Percentiles rank a stretch among this genome's conserved stretches.
These are phyloP conservation scores for Populus hybrid DNA, from an alignment of 441 rosid species.

Conservation along the genomic window DNA sequence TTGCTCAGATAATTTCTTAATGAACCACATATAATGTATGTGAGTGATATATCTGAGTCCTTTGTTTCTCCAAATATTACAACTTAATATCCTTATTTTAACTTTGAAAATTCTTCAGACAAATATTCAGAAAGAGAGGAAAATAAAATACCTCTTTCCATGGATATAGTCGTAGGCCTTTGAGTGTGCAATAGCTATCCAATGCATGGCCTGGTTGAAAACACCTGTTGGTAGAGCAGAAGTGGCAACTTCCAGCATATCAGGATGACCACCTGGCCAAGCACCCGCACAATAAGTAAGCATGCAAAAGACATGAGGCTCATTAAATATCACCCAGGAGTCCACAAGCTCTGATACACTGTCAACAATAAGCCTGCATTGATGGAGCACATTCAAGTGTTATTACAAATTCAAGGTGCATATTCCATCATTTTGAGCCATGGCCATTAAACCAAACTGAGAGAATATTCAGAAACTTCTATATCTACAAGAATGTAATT, in stretches of 20 bases:
- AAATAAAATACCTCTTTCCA: constrained; percentile 40
- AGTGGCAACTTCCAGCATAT: constrained; percentile 84
- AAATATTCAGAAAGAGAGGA: not conserved
- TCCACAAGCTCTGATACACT: constrained; percentile 72
- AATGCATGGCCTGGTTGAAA: constrained; percentile 75
- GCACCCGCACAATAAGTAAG: constrained; percentile 93
- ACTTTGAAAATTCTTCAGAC: not conserved
- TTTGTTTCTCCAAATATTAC: not conserved
- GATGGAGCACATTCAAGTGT: constrained; percentile 14
- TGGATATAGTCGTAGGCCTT: constrained; percentile 90
- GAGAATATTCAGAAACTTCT: not conserved
- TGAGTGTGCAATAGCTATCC: constrained; percentile 83
- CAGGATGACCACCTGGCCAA: constrained; percentile 98
- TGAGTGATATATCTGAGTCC: not conserved
- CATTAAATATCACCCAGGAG: constrained; percentile 90
- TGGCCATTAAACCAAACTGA: not conserved
- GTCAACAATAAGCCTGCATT: constrained; percentile 83
- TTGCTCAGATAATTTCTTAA: not conserved
- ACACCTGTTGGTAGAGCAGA: constrained; percentile 91
- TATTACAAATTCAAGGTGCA: not conserved
- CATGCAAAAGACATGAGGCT: constrained; percentile 89
- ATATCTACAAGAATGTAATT: not conserved
- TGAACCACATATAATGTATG: not conserved
- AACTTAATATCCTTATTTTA: not conserved
- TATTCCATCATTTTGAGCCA: not conserved